A percentile compares a stretch with the other conserved stretches of the same genome.
Conservation (phyloP, 441 rosid genomes). For the Syzygium malaccense region DNA sequence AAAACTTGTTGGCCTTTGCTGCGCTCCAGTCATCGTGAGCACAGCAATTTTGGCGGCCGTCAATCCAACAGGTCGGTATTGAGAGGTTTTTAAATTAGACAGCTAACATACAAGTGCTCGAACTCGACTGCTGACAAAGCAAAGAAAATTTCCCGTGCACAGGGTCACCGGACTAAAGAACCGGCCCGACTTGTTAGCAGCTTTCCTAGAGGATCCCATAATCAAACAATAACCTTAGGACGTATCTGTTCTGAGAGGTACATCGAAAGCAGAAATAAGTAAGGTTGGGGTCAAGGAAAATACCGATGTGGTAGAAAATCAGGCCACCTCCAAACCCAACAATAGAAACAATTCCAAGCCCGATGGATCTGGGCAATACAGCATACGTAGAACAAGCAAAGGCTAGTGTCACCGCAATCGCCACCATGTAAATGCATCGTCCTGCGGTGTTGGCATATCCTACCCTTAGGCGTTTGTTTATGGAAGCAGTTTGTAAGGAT, state of each 20-base stretch:
- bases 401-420: not conserved
- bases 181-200: accelerated
- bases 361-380: not conserved
- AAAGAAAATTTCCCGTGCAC: not conserved
- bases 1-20: not conserved
- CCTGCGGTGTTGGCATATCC: not conserved
- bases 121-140: not conserved
- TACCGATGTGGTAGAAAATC: not conserved
- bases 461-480: too few relatives aligned
- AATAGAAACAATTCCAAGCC: not conserved
- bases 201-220: not conserved
- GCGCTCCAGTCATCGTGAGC: not conserved
- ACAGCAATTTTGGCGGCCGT: not conserved
- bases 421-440: not conserved
- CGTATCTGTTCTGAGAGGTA: accelerated
- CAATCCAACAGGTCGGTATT: not conserved
- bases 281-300: not conserved
- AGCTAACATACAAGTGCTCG: not conserved
- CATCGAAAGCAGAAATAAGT: accelerated
- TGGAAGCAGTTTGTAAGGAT: too few relatives aligned
- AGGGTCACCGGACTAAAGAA: accelerated
- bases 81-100: not conserved
- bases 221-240: not conserved
- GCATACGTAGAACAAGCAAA: not conserved
- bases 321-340: not conserved